Evolutionary conservation across 2,329 filamentous ascomycete species (phyloP).

Genomic region (Ophiostoma fasciatum): DNA sequence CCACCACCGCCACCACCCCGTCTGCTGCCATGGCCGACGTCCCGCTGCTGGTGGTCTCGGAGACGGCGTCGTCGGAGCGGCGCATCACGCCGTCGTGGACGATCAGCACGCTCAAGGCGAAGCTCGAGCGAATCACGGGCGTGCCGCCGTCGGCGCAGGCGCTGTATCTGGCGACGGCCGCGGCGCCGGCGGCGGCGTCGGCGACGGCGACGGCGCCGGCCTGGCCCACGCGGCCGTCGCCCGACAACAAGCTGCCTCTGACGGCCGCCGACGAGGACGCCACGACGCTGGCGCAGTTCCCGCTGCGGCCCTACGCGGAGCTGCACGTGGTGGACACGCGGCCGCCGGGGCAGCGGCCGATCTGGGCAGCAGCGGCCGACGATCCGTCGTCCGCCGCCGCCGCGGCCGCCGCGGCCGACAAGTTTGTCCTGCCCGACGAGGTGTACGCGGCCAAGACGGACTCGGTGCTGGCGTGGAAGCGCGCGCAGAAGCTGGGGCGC

Average conservation of each 20-base stretch:
- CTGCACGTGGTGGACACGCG: conserved; percentile 68
- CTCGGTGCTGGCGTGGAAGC: conserved; percentile 91
- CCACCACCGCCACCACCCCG: too few species aligned
- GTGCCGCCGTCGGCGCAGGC: conserved; percentile 69
- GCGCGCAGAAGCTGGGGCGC: conserved; percentile 82
- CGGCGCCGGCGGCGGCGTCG: background rate
- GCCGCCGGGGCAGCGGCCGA: conserved; percentile 57
- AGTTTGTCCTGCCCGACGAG: conserved; percentile 74
- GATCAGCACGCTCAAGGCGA: conserved; percentile 66
- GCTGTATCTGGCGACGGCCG: conserved; percentile 49
- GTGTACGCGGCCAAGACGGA: conserved; percentile 79
- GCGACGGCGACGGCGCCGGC: background rate
- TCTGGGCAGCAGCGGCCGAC: too few species aligned
- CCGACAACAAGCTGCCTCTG: conserved; percentile 47
- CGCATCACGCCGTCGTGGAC: conserved; percentile 88
- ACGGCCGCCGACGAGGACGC: conserved; percentile 60
- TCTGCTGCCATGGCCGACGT: conserved; percentile 48
- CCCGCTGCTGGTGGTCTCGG: conserved; percentile 59
- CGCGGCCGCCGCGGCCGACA: conserved; percentile 68
- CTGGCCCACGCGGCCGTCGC: too few species aligned
- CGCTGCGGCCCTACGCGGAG: conserved; percentile 60
- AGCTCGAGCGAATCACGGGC: conserved; percentile 86
- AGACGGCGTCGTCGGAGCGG: conserved; percentile 70
- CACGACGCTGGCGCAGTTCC: conserved; percentile 47
- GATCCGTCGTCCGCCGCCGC: conserved; percentile 31